These are phyloP conservation scores for Nicotiana noctiflora DNA, from an alignment of 257 asterid genomes.

Conservation along the genomic window DNA sequence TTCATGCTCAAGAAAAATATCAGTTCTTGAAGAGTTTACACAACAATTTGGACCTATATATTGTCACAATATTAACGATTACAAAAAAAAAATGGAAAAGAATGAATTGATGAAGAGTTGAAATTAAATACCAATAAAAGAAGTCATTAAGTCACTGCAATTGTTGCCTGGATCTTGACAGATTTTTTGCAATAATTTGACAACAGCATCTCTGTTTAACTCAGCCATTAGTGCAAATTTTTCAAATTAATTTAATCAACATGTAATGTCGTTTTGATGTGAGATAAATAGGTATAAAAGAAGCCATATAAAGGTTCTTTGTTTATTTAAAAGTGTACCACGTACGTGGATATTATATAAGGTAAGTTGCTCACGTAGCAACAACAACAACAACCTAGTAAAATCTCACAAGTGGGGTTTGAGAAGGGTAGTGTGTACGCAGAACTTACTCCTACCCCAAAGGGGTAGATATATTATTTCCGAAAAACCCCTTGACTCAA, in stretches of 20 bases:
- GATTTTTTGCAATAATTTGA: constrained; percentile 43
- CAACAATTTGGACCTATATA: constrained; percentile 64
- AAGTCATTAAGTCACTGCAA: constrained; percentile 39
- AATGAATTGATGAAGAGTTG: background rate
- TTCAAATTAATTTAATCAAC: background rate
- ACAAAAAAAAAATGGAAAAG: background rate
- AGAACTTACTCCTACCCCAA: no score
- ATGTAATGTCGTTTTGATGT: background rate
- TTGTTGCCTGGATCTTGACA: constrained; percentile 38
- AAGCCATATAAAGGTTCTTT: no score
- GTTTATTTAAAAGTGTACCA: background rate
- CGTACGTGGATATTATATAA: no score
- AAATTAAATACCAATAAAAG: constrained; percentile 53
- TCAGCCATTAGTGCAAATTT: background rate
- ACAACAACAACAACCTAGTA: no score
- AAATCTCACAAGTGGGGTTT: no score
- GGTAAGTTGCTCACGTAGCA: no score
- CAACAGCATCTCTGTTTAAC: constrained; percentile 40
- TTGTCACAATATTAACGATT: background rate
- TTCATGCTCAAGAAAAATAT: constrained; percentile 26
- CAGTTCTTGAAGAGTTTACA: constrained; percentile 42
- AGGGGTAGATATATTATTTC: no score
- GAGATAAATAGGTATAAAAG: no score
- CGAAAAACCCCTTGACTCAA: no score
- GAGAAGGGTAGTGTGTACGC: no score